Base-by-base conservation (phyloP, 352 stramenopile species). In the Globisporangium orthogonon region DNA sequence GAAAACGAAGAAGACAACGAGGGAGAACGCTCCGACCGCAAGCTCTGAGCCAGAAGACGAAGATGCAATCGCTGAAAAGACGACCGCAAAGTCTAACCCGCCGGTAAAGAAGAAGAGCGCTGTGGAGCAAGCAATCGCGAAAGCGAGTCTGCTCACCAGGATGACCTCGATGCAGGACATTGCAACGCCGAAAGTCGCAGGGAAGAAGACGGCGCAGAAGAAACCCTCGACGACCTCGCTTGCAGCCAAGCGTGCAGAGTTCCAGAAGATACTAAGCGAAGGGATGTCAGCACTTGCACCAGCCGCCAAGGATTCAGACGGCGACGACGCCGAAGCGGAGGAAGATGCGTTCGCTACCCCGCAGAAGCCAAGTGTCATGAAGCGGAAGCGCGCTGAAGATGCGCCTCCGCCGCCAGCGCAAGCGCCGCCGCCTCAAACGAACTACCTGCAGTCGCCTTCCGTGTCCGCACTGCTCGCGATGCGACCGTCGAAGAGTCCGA, bases 151-250 rank as follows among this genome's bases (percentile, higher is more conserved):
- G 46, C 70, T 86, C 33, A 59, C 73, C 40, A 63, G 65, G 45
- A 77, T 86, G 49, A 64, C 54, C 28, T 76, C 73, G 44, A 74
- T 85, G 57, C 74, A 86, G 48, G 80, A 90, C 33, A 74, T 88
- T 31, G 70, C 61, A 35, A 90, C 80, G 11, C 80, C 80, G 23
- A 88, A 86, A 60, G 74, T 86, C 13, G 45, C 76, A n/a, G 55
- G 50, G 9, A 87, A 86, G 60, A 88, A 86, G 50, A 59, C 50
- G 4, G 79, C 51, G 2, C 50, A 71, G 15, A 81, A 70, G 44
- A 71, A 79, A 52, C 64, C 63, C 40, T 48, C 58, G 3, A 55
- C 52, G 44, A 71, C 62, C 11, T 61, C 62, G 30, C 55, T 81
- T 4, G 67, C 73, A 10, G 61, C 57, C 0, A 83, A 86, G 60